phyloP scores from a whole-genome alignment of 208 protist genomes.

The Trichomonas tenax region DNA sequence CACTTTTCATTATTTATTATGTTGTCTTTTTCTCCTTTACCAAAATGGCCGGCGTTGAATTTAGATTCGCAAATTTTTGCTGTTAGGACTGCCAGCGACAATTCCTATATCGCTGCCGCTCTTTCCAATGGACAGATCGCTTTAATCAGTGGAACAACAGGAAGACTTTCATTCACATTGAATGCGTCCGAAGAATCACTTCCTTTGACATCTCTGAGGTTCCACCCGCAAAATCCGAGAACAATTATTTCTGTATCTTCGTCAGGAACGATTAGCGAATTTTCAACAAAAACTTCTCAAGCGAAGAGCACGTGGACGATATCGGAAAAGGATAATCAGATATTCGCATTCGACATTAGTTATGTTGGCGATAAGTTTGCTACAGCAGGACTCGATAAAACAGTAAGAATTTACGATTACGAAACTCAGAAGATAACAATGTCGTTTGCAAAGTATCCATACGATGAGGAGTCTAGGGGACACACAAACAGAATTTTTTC shows the following conservation, averaged over 20 bases:
- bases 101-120: background rate
- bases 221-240: background rate
- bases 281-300: background rate
- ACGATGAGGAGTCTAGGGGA: background rate
- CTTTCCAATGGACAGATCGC: background rate
- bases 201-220: background rate
- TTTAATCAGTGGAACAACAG: background rate
- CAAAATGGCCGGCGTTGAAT: background rate
- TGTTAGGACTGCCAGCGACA: background rate
- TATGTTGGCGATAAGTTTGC: background rate
- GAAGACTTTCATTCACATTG: background rate
- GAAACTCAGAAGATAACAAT: background rate
- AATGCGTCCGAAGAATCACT: background rate
- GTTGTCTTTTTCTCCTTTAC: background rate
- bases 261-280: background rate
- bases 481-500: conserved; percentile 13
- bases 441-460: background rate
- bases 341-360: background rate
- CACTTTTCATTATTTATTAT: background rate
- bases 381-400: background rate
- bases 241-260: background rate
- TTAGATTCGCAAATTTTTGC: background rate
- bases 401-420: background rate
- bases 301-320: background rate
- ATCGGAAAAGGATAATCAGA: background rate